These are phyloP conservation scores for Penicillium manginii DNA, from an alignment of 495 filamentous ascomycete genomes.

Conservation along the genomic window DNA sequence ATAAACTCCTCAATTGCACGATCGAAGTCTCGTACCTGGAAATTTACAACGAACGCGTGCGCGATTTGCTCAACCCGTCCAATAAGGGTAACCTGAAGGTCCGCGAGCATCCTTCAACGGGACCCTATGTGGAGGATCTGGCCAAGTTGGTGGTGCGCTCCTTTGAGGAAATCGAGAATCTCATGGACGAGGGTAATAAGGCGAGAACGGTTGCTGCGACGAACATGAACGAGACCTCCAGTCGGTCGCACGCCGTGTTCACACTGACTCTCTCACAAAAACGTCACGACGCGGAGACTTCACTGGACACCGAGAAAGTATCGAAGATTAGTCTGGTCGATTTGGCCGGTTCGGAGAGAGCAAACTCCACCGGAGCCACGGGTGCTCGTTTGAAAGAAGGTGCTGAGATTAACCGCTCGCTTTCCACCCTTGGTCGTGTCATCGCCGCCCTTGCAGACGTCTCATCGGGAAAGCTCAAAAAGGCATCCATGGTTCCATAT, in stretches of 20 bases:
- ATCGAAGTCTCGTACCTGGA: slow-evolving; percentile 99
- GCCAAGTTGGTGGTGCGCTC: slow-evolving; percentile 97
- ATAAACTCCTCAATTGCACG: slow-evolving; percentile 81
- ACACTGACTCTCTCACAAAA: slow-evolving; percentile 96
- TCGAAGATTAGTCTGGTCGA: slow-evolving; percentile 98
- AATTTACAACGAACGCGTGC: slow-evolving; percentile 98
- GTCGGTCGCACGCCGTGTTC: slow-evolving; percentile 97
- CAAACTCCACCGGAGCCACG: slow-evolving; percentile 92
- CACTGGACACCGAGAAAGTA: slow-evolving; percentile 96
- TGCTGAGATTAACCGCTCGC: slow-evolving; percentile 96
- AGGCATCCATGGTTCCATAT: slow-evolving; percentile 86
- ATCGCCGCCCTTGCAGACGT: slow-evolving; percentile 95
- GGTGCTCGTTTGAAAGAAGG: slow-evolving; percentile 97
- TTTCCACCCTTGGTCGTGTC: slow-evolving; percentile 96
- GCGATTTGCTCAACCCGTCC: slow-evolving; percentile 93
- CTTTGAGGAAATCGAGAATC: slow-evolving; percentile 91
- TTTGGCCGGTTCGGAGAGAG: slow-evolving; percentile 96
- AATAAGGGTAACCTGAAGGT: slow-evolving; percentile 98
- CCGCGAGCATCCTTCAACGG: slow-evolving; percentile 94
- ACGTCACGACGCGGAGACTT: slow-evolving; percentile 87
- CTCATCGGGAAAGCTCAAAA: slow-evolving; percentile 85
- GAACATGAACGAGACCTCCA: slow-evolving; percentile 99
- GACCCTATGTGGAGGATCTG: slow-evolving; percentile 97
- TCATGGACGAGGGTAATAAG: slow-evolving; percentile 99
- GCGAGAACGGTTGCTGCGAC: slow-evolving; percentile 97